Percentiles rank a stretch among this genome's conserved stretches.
phyloP scores from a whole-genome alignment of 2,329 filamentous ascomycete species.

The Chrysoporthe austroafricana region DNA sequence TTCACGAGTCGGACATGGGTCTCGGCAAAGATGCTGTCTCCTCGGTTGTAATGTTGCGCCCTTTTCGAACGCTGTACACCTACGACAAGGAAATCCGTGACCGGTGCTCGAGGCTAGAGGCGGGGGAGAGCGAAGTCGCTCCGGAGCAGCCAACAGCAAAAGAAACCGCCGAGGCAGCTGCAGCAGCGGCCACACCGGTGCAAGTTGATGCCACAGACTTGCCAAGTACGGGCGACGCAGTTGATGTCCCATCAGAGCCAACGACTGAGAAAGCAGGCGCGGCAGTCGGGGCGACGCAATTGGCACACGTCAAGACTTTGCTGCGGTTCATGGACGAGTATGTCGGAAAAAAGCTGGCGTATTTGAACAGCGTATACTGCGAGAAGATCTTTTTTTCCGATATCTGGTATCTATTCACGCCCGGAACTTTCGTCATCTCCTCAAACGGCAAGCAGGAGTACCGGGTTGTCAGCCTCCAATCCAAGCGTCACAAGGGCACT shows the following conservation, averaged over 20 bases:
- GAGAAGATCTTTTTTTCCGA: conserved; percentile 33
- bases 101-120: not conserved
- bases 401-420: conserved; percentile 37
- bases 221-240: too few species aligned
- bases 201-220: too few species aligned
- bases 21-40: not conserved
- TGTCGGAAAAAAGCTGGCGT: conserved; percentile 18
- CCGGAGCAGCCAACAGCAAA: too few species aligned
- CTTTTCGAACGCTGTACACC: conserved; percentile 18
- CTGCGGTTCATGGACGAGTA: conserved; percentile 30
- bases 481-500: conserved; percentile 20
- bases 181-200: too few species aligned
- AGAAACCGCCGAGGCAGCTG: too few species aligned
- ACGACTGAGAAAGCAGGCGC: too few species aligned
- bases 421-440: conserved; percentile 32
- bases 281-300: too few species aligned
- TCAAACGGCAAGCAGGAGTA: conserved; percentile 33
- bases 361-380: conserved; percentile 23
- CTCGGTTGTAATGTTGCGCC: conserved; percentile 22
- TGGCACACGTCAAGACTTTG: conserved; percentile 29
- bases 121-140: too few species aligned
- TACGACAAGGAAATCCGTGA: conserved; percentile 23
- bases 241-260: too few species aligned
- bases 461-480: conserved; percentile 29
- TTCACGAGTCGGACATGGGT: not conserved